Evolutionary conservation across 2,329 filamentous ascomycete species (phyloP).

Genomic region (Hypoxylon sp.): DNA sequence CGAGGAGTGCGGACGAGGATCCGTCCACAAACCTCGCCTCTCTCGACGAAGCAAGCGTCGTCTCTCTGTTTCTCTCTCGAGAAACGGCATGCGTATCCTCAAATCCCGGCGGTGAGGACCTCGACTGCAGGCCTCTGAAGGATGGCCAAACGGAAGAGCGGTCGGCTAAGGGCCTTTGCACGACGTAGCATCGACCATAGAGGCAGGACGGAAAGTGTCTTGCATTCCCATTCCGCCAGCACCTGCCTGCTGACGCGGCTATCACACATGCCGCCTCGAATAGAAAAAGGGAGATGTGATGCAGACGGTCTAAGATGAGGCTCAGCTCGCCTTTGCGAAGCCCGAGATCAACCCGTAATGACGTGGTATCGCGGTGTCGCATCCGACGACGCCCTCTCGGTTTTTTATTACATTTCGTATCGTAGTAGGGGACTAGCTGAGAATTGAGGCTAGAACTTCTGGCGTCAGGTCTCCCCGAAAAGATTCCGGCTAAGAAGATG

Average conservation of each 20-base stretch:
- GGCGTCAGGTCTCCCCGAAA: neutral
- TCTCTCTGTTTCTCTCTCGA: neutral
- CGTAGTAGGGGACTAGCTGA: conserved; percentile 22
- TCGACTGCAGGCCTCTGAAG: conserved; percentile 2
- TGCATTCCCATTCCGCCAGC: conserved; percentile 18
- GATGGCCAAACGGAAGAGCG: conserved; percentile 1
- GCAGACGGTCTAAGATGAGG: conserved; percentile 23
- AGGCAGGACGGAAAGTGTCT: conserved; percentile 3
- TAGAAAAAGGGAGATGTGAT: neutral
- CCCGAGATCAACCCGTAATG: conserved; percentile 23
- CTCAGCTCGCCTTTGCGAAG: conserved; percentile 27
- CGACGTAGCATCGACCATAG: neutral
- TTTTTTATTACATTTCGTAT: conserved; percentile 29
- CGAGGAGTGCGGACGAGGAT: conserved; percentile 5
- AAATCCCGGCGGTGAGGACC: conserved; percentile 29
- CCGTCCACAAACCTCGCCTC: neutral
- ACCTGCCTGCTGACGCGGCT: conserved; percentile 31
- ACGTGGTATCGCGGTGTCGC: conserved; percentile 21
- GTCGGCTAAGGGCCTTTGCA: conserved; percentile 5
- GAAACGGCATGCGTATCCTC: neutral
- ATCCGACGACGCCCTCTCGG: conserved; percentile 26
- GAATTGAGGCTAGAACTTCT: conserved; percentile 13
- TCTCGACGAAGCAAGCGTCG: conserved; percentile 1
- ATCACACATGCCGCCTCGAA: conserved; percentile 26
- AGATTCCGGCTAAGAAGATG: conserved; percentile 4